Evolutionary conservation across 2,329 filamentous ascomycete genomes (phyloP).

Genomic region (Pestalotiopsis fici): DNA sequence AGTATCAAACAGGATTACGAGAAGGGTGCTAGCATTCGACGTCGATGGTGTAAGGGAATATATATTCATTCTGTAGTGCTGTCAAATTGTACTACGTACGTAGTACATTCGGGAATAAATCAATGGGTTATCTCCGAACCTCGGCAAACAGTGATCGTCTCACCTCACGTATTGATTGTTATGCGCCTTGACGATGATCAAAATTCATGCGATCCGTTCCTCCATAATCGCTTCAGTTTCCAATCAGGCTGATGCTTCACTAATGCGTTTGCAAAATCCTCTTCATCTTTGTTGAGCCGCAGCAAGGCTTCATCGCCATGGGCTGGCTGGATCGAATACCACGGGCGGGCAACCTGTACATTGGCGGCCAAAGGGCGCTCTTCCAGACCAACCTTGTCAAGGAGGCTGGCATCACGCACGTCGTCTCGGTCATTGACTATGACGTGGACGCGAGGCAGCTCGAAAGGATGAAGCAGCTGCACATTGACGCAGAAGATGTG

Average conservation of each 20-base stretch:
- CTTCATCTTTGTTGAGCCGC: neutral
- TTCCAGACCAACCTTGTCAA: neutral
- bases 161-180: neutral
- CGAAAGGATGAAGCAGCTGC: neutral
- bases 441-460: neutral
- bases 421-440: constrained; percentile 5
- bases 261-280: neutral
- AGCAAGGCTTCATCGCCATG: neutral
- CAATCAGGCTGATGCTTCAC: neutral
- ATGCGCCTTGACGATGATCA: neutral
- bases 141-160: neutral
- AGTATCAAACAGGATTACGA: no score
- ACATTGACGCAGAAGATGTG: neutral
- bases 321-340: constrained; percentile 6
- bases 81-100: no score
- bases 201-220: neutral
- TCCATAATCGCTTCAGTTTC: neutral
- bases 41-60: no score
- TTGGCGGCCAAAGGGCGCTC: constrained; percentile 2
- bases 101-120: neutral
- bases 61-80: no score
- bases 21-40: no score
- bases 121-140: neutral
- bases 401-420: constrained; percentile 1
- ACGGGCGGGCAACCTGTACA: constrained; percentile 5